phyloP scores from a whole-genome alignment of 140 eudicot species.

The Stevia rebaudiana region DNA sequence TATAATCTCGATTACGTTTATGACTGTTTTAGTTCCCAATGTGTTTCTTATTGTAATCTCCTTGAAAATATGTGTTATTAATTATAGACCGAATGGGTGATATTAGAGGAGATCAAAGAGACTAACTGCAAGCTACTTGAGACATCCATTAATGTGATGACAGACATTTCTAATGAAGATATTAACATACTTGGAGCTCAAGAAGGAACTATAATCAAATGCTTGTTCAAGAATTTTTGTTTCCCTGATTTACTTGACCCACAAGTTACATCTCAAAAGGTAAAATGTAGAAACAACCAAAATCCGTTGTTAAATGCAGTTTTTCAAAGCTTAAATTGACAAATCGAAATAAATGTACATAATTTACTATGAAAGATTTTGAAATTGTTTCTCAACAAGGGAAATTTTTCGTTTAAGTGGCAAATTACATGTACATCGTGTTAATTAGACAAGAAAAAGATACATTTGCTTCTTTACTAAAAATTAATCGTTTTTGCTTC shows the following conservation, averaged over 20 bases:
- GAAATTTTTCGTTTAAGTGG: neutral
- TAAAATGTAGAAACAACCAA: neutral
- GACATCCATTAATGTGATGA: constrained; percentile 27
- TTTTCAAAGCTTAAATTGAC: neutral
- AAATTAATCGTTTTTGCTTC: neutral
- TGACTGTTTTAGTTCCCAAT: neutral
- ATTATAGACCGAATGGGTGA: constrained; percentile 14
- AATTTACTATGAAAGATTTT: neutral
- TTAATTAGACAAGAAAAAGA: too few species aligned
- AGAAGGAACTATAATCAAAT: constrained; percentile 29
- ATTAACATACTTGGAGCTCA: neutral
- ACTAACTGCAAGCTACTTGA: constrained; percentile 34
- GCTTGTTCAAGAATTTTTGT: constrained; percentile 37
- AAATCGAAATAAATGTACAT: neutral
- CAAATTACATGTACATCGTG: neutral
- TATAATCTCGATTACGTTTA: neutral
- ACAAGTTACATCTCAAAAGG: constrained; percentile 30
- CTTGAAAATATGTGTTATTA: neutral
- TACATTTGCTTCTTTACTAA: neutral
- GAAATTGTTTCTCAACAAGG: neutral
- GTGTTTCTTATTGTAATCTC: constrained; percentile 2
- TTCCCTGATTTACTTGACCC: constrained; percentile 8
- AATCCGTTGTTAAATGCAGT: neutral
- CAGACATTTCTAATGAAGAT: neutral
- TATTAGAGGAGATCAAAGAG: constrained; percentile 39